phyloP scores from a whole-genome alignment of 371 early-diverging fungal species.

The Sporodiniella umbellata region DNA sequence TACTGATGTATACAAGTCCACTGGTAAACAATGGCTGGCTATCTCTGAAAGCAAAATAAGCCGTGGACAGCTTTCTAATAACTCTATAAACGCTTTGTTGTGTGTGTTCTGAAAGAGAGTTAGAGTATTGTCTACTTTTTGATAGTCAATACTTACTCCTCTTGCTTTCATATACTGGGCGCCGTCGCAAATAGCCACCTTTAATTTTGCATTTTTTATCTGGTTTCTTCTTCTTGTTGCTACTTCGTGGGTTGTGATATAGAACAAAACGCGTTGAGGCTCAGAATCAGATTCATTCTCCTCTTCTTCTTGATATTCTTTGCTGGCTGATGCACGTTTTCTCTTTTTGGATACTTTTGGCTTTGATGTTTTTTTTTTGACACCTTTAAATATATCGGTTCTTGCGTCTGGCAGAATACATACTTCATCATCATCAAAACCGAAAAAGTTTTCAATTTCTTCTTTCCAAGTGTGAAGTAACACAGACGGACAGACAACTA shows the following conservation, averaged over 20 bases:
- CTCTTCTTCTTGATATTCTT: neutral
- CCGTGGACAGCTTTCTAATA: slow-evolving; percentile 22
- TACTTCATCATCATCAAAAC: slow-evolving; percentile 26
- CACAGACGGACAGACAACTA: slow-evolving; percentile 61
- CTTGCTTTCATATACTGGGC: slow-evolving; percentile 58
- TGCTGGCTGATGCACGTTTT: neutral
- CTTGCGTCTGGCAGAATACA: slow-evolving; percentile 20
- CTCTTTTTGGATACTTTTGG: neutral
- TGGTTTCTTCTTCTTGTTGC: slow-evolving; percentile 28
- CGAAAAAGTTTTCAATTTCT: slow-evolving; percentile 49
- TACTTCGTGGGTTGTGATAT: slow-evolving; percentile 43
- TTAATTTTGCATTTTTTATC: slow-evolving; percentile 24
- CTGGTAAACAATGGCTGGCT: slow-evolving; percentile 58
- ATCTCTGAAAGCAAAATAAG: slow-evolving; percentile 56
- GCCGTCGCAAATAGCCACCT: slow-evolving; percentile 36
- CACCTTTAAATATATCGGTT: neutral
- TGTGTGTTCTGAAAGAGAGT: slow-evolving; percentile 15
- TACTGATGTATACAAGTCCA: slow-evolving; percentile 61
- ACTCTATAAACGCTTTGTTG: slow-evolving; percentile 38
- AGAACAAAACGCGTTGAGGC: slow-evolving; percentile 18
- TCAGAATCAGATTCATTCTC: neutral
- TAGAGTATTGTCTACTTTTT: no score
- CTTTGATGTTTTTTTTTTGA: neutral
- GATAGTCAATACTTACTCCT: slow-evolving; percentile 16
- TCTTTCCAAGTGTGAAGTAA: slow-evolving; percentile 53